Evolutionary conservation across 106 monocot genomes (phyloP).

Genomic region (Chionographis japonica): DNA sequence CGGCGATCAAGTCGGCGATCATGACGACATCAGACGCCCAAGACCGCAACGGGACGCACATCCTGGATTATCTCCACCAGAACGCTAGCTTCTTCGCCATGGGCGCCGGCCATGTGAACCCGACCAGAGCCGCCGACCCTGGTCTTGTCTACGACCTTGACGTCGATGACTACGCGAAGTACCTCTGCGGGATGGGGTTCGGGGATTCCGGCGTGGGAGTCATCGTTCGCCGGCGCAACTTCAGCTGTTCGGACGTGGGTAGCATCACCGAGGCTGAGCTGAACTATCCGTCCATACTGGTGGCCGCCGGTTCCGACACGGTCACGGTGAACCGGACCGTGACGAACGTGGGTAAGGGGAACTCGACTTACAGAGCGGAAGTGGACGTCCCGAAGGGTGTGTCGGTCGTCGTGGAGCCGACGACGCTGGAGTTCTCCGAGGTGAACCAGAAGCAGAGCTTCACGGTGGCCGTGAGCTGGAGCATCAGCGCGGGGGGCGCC

Average conservation of each 20-base stretch:
- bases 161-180: conserved; percentile 2
- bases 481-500: too few species aligned
- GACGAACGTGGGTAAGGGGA: conserved; percentile 10
- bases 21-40: conserved; percentile 14
- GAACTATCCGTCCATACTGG: conserved; percentile 22
- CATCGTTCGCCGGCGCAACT: not conserved
- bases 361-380: conserved; percentile 6
- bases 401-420: not conserved
- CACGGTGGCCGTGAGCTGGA: too few species aligned
- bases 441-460: too few species aligned
- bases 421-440: too few species aligned
- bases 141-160: conserved; percentile 18
- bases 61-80: not conserved
- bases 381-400: conserved; percentile 4
- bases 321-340: conserved; percentile 2
- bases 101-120: conserved; percentile 23
- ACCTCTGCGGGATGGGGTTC: conserved; percentile 9
- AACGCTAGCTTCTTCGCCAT: not conserved
- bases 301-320: not conserved
- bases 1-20: conserved; percentile 17
- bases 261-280: conserved; percentile 3
- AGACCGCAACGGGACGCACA: not conserved
- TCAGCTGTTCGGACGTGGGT: not conserved
- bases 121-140: conserved; percentile 1
- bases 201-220: not conserved